Base-by-base conservation (phyloP, 2,329 filamentous ascomycete genomes). In the Arthrobotrys megalospora region DNA sequence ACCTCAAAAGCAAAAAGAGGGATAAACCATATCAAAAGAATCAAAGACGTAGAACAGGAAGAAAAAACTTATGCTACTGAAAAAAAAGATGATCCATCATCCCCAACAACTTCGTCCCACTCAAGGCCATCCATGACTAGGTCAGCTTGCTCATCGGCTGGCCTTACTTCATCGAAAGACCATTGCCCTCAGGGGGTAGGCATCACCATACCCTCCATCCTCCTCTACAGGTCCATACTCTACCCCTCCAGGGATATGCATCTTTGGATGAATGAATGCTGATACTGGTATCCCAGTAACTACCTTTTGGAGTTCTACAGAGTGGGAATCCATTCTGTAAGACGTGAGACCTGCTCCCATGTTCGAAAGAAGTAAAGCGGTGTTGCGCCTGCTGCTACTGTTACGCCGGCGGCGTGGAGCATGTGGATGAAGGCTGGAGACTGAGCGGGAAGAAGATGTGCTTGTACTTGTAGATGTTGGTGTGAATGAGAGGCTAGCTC, bases 201-300 rank as follows among this genome's bases (percentile, higher is more conserved):
- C 66, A 48, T 71, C 66, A 16, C 53, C 53, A 34, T 45, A 77
- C 0, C 28, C 60, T 3, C 73, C 38, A 28, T 77, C 66, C 16
- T 71, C 66, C 21, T 71, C 60, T 6, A 71, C 73, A n/a, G 73
- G 73, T 16, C 73, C 73, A 24, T 48, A 71, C 66, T 71, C 73
- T 2, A 38, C 24, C 12, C 45, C 34, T 7, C 32, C 73, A 45
- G 73, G 73, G 19, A 77, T 71, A 38, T 67, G 66, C 73, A 71
- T 70, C 43, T 52, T 71, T 19, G 73, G 73, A 62, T 71, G 73
- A 21, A 77, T 77, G 43, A 77, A 77, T 28, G 66, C 66, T 3
- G 73, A 66, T 3, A 77, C 45, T 3, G 73, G 73, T 14, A 77
- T 77, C 11, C 60, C 66, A n/a, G 66, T 14, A 6, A 77, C 73